Percentiles rank a stretch among this genome's conserved stretches.
Evolutionary conservation across 495 filamentous ascomycete species (phyloP).

Genomic region (Hypoxylon fragiforme): DNA sequence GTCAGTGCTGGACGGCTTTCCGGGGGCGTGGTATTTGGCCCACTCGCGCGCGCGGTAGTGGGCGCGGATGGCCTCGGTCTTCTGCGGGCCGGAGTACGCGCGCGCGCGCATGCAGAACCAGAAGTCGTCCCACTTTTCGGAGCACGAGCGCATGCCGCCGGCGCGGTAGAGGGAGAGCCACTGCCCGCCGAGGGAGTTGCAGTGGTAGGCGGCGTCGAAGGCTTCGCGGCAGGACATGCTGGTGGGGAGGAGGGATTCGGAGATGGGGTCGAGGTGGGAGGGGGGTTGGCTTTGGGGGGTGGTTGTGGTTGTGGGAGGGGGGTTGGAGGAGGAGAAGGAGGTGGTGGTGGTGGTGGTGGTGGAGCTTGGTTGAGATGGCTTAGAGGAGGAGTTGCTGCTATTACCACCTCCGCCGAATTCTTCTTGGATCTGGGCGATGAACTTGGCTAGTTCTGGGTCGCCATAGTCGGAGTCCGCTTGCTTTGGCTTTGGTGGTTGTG

Average conservation of each 20-base stretch:
- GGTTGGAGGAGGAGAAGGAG: conserved; percentile 4
- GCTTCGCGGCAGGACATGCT: conserved; percentile 85
- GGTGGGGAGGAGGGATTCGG: conserved; percentile 69
- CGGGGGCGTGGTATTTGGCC: conserved; percentile 68
- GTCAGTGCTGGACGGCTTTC: conserved; percentile 78
- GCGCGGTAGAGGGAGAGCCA: conserved; percentile 81
- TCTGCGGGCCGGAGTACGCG: conserved; percentile 50
- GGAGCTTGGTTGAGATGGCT: too few relatives aligned
- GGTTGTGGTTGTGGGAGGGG: conserved; percentile 9
- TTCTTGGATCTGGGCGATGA: conserved; percentile 43
- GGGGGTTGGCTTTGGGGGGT: conserved; percentile 3
- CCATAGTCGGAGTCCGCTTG: conserved; percentile 23
- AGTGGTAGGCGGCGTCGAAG: conserved; percentile 95
- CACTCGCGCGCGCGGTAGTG: conserved; percentile 71
- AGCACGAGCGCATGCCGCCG: conserved; percentile 72
- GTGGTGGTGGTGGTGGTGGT: too few relatives aligned
- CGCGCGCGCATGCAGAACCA: conserved; percentile 95
- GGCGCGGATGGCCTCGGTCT: conserved; percentile 63
- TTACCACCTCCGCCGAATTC: conserved; percentile 28
- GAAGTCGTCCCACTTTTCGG: conserved; percentile 83
- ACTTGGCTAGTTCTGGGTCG: conserved; percentile 49
- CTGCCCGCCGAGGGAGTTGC: conserved; percentile 87
- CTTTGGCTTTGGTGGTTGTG: conserved; percentile 23
- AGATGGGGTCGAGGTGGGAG: conserved; percentile 42
- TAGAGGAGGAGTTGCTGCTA: conserved; percentile 17